Conservation (phyloP, 768 basidiomycete genomes). For the Phlegmacium glaucopus region DNA sequence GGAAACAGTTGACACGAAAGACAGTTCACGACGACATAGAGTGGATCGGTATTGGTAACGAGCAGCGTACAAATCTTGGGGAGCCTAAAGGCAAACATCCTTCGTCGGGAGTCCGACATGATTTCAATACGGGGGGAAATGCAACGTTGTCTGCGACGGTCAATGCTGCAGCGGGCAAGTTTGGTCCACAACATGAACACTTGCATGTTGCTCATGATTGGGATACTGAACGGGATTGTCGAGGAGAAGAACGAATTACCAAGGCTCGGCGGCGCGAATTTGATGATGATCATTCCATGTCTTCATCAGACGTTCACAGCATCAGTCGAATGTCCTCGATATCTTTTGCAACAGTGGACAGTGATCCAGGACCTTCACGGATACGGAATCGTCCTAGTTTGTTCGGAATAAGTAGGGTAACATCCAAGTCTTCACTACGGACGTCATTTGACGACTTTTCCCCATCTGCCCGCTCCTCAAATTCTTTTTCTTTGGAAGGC, state of each 20-base stretch:
- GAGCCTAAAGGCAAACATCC: slow-evolving; percentile 51
- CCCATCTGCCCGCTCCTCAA: slow-evolving; percentile 71
- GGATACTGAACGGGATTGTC: slow-evolving; percentile 45
- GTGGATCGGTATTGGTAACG: slow-evolving; percentile 50
- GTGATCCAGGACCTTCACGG: slow-evolving; percentile 77
- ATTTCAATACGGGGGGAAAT: slow-evolving; percentile 38
- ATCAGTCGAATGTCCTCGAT: slow-evolving; percentile 71
- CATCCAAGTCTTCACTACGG: slow-evolving; percentile 71
- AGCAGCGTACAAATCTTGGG: slow-evolving; percentile 39
- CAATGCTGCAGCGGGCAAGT: slow-evolving; percentile 62
- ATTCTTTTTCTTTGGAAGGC: slow-evolving; percentile 74
- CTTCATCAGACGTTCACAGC: slow-evolving; percentile 81
- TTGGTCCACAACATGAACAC: slow-evolving; percentile 25
- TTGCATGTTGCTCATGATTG: slow-evolving; percentile 24
- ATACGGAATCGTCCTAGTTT: slow-evolving; percentile 59
- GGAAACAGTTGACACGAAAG: slow-evolving; percentile 69
- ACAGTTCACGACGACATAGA: slow-evolving; percentile 54
- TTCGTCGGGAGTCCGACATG: slow-evolving; percentile 62
- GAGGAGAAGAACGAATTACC: slow-evolving; percentile 59
- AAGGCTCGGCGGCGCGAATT: slow-evolving; percentile 82
- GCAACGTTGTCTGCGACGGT: slow-evolving; percentile 45
- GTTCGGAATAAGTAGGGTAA: slow-evolving; percentile 70
- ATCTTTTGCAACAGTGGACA: slow-evolving; percentile 82
- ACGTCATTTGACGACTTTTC: slow-evolving; percentile 74
- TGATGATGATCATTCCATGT: slow-evolving; percentile 91